Evolutionary conservation across 805 yeast genomes (phyloP), one percentile per base, ranked within the genome.

Genomic region (Maudiozyma turicensis): DNA sequence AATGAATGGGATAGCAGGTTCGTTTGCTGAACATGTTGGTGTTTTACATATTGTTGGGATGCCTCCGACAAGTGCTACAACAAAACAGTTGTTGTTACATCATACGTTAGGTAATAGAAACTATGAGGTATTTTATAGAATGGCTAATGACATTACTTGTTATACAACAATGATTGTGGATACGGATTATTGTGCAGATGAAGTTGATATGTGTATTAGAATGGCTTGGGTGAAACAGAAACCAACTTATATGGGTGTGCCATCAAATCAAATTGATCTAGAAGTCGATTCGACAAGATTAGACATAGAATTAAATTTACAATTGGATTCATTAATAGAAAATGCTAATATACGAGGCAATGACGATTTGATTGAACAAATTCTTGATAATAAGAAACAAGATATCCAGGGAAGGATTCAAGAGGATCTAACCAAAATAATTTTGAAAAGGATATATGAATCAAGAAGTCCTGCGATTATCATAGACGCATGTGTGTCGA

Each of bases 21-120:
- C 95, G 0, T 84, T 74, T 67, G 84, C 93, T 29, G 96, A 89
- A 64, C 81, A 76, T 55, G 84, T 83, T 43, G 95, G 95, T 0
- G 71, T 88, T 5, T 68, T 89, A 43, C 95, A 88, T 67, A 79
- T 90, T 50, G 95, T 90, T 8, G 96, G 96, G 28, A 81, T 86
- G 51, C 80, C 88, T 6, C 70, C 77, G n/a, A 64, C 69, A 1
- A 54, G 61, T 42, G 64, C 65, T 1, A 65, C 49, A 39, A 51
- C 54, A 7, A 59, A 51, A 52, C 81, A 82, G 53, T 69, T 82
- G 62, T 64, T 84, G 53, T 70, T 84, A 60, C 90, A 84, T 66
- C 90, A 84, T 66, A 84, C 89, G 40, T 72, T 84, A 55, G 90
- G 90, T 56, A 81, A 84, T 60, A 86, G 86, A 54, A 85, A 81